Base-by-base conservation (phyloP, 768 basidiomycete genomes). In the Lactifluus piperatus region DNA sequence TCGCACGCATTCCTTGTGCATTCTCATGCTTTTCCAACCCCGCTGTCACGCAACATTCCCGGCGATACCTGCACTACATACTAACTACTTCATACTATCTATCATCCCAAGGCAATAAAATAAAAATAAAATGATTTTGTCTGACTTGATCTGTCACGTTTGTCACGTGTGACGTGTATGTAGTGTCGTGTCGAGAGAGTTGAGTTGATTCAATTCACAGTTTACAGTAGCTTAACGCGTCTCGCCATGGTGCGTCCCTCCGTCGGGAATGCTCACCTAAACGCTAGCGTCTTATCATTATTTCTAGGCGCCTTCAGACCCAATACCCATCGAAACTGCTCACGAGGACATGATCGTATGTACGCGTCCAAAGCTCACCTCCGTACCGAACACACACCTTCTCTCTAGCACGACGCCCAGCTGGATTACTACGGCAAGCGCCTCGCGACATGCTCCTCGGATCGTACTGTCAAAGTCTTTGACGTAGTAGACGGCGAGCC, bases 331-430 rank as follows among this genome's bases (percentile, higher is more conserved):
- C 50, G 95, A 99, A 73, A 98, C 95, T 1, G 85, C 87, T 16
- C 95, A 99, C 71, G 92, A 95, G 72, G 97, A 98, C 74, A 97
- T 97, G 92, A 97, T 98, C 65, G 95, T 97, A 73, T 64, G 95
- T 95, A 72, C 63, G 91, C 75, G 57, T 34, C 22, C 43, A 54
- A n/a, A 3, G 24, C 11, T 26, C 48, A 52, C 32, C 14, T 34
- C 14, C 16, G 16, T 20, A 22, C 24, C 47, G 51, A 51, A 11
- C 13, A 36, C 3, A 22, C 13, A 34, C 30, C 46, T n/a, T 30
- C 43, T 43, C 54, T 37, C 16, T 51, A 97, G 94, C 95, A 98
- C 71, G 97, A 99, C 71, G 94, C 95, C 20, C 97, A 98, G 68
- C 76, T 99, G 20, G 95, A 99, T 74, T 98, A 97, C 78, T 97